These are phyloP conservation scores for Blastosporella zonata DNA, from an alignment of 1,284 basidiomycete genomes.

Conservation along the genomic window DNA sequence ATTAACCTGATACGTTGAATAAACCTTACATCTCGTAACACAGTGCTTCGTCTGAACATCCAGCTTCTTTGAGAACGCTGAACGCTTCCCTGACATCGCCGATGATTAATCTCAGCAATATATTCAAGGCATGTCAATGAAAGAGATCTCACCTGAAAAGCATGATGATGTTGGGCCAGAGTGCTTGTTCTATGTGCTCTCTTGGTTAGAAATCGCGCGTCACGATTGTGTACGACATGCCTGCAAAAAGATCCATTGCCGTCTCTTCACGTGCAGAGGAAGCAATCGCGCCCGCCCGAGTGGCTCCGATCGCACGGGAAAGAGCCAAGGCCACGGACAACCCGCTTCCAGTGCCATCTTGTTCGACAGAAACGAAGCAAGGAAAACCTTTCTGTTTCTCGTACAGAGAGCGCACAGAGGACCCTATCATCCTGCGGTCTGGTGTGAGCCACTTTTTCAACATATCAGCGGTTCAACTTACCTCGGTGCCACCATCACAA, in stretches of 20 bases:
- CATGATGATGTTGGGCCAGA: constrained; percentile 68
- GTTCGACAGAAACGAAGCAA: constrained; percentile 64
- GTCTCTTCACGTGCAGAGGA: constrained; percentile 66
- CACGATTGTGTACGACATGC: constrained; percentile 16
- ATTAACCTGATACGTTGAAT: background rate
- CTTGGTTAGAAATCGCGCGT: background rate
- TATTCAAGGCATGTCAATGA: background rate
- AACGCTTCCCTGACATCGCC: constrained; percentile 47
- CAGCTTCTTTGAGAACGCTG: constrained; percentile 59
- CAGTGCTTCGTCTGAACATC: constrained; percentile 64
- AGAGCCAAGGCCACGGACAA: constrained; percentile 49
- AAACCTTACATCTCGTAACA: constrained; percentile 59
- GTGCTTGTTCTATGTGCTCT: constrained; percentile 46
- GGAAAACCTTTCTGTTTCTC: constrained; percentile 61
- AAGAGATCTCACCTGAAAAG: constrained; percentile 45
- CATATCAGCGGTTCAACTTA: constrained; percentile 18
- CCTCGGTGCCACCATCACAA: constrained; percentile 68
- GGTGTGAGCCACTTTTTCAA: background rate
- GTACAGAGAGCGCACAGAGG: constrained; percentile 59
- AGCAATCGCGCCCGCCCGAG: constrained; percentile 63
- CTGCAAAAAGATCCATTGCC: constrained; percentile 61
- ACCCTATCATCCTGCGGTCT: constrained; percentile 55
- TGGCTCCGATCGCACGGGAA: constrained; percentile 58
- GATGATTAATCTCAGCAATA: background rate
- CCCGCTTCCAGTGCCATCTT: constrained; percentile 54